Conservation (phyloP, 2,329 filamentous ascomycete species). For the Coniochaeta hoffmannii region DNA sequence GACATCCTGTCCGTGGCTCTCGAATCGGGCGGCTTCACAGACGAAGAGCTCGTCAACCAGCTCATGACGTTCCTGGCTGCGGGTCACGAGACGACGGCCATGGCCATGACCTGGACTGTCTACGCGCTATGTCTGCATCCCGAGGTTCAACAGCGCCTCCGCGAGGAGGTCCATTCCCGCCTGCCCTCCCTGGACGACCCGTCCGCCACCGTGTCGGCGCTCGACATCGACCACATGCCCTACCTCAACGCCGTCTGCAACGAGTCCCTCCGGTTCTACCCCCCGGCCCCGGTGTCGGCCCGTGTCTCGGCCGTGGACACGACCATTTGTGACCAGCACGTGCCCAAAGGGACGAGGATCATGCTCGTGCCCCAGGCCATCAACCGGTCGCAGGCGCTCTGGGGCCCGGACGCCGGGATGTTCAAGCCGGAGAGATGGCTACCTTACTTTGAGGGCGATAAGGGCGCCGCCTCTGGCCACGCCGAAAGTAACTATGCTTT, state of each 20-base stretch:
- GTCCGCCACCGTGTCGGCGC: constrained; percentile 33
- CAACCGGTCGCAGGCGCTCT: constrained; percentile 62
- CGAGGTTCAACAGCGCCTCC: constrained; percentile 57
- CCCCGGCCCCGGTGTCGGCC: constrained; percentile 64
- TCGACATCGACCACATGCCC: constrained; percentile 63
- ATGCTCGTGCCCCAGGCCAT: constrained; percentile 58
- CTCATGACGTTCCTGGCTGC: constrained; percentile 86
- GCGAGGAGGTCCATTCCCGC: constrained; percentile 56
- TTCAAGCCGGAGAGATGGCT: constrained; percentile 81
- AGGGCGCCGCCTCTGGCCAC: constrained; percentile 54
- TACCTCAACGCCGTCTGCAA: constrained; percentile 75
- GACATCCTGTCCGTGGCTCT: constrained; percentile 81
- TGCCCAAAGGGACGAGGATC: constrained; percentile 66
- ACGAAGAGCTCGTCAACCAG: constrained; percentile 78
- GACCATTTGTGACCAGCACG: constrained; percentile 52
- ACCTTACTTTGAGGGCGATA: constrained; percentile 28
- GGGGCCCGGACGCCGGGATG: constrained; percentile 65
- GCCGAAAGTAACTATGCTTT: constrained; percentile 70
- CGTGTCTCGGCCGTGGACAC: constrained; percentile 60
- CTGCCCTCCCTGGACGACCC: constrained; percentile 42
- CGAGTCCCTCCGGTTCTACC: constrained; percentile 67
- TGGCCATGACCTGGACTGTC: constrained; percentile 67
- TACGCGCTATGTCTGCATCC: constrained; percentile 63
- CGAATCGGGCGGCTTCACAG: constrained; percentile 65
- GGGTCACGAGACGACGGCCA: constrained; percentile 72